Conservation (phyloP, 176 grass and related monocot genomes). For the Juncus effusus region DNA sequence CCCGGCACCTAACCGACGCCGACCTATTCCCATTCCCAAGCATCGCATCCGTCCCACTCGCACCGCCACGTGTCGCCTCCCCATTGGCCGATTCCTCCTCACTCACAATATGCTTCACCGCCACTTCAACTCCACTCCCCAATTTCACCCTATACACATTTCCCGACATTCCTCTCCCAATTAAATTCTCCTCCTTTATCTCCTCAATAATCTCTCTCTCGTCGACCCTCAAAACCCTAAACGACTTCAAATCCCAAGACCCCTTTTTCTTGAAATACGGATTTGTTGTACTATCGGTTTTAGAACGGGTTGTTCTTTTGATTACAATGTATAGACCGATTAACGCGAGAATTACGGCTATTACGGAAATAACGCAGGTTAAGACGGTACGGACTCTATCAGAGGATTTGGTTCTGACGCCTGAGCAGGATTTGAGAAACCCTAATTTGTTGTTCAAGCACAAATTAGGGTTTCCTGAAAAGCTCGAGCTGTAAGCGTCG, state of each 20-base stretch:
- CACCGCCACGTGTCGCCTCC: background rate
- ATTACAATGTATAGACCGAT: slow-evolving; percentile 44
- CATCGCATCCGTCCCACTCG: slow-evolving; percentile 30
- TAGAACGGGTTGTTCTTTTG: slow-evolving; percentile 30
- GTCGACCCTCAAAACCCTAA: slow-evolving; percentile 62
- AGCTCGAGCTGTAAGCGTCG: slow-evolving; percentile 54
- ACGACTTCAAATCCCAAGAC: slow-evolving; percentile 79
- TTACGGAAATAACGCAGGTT: slow-evolving; percentile 38
- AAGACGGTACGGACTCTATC: slow-evolving; percentile 35
- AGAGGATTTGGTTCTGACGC: background rate
- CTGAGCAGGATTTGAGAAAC: slow-evolving; percentile 46
- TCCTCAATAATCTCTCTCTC: slow-evolving; percentile 63
- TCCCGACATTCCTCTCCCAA: slow-evolving; percentile 81
- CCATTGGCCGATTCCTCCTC: background rate
- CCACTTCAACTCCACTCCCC: slow-evolving; percentile 41
- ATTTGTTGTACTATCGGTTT: background rate
- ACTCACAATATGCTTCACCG: slow-evolving; percentile 69
- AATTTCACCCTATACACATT: slow-evolving; percentile 84
- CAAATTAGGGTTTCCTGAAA: slow-evolving; percentile 59
- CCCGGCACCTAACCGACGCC: slow-evolving; percentile 45
- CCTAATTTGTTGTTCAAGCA: slow-evolving; percentile 33
- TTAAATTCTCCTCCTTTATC: slow-evolving; percentile 71
- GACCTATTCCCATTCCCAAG: slow-evolving; percentile 21
- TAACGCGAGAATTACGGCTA: slow-evolving; percentile 38
- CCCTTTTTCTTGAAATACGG: slow-evolving; percentile 43